Evolutionary conservation across 2,329 filamentous ascomycete genomes (phyloP), one percentile per base, ranked within the genome.

Genomic region (Neonectria magnoliae): DNA sequence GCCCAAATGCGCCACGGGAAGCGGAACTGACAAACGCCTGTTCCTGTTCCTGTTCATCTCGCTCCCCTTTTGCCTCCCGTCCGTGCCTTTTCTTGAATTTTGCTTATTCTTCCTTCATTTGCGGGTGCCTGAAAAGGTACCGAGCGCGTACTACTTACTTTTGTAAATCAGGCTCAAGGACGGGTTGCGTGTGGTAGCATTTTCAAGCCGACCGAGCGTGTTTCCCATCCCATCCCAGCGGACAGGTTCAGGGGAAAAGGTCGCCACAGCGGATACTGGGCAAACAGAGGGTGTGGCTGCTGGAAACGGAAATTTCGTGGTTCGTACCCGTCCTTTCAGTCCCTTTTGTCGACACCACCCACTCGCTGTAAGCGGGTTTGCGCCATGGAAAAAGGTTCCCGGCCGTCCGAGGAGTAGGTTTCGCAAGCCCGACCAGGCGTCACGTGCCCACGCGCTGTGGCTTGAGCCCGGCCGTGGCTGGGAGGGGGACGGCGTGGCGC

Each of bases 371-470:
- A 38, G 14, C 14, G 36, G 36, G 25, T 25, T 38, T 38, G 36
- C 36, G 36, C 36, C 36, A 25, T 25, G 25, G 25, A 25, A 25
- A 38, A 31, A 16, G 41, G 22, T 41, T 51, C 50, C 52, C 51
- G 52, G 41, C 20, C 27, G 41, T 27, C 51, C 47, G 53, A 42
- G 50, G 44, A 47, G 20, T 38, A 38, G 36, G 36, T 38, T 38
- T 38, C 36, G 36, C 36, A 38, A 38, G 36, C 36, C n/a, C 36
- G 36, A 14, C 36, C 14, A 14, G 36, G 36, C 36, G 6, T 76
- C 74, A 75, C 73, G 74, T 76, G 73, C 51, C 9, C 56, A 55
- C 54, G 65, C 68, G 67, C 68, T 70, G 70, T 73, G 73, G 67
- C 66, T 74, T 71, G 42, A 58, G 57, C 57, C 57, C 55, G 42